Conservation (phyloP, 2,329 filamentous ascomycete genomes). For the Lomentospora prolificans region DNA sequence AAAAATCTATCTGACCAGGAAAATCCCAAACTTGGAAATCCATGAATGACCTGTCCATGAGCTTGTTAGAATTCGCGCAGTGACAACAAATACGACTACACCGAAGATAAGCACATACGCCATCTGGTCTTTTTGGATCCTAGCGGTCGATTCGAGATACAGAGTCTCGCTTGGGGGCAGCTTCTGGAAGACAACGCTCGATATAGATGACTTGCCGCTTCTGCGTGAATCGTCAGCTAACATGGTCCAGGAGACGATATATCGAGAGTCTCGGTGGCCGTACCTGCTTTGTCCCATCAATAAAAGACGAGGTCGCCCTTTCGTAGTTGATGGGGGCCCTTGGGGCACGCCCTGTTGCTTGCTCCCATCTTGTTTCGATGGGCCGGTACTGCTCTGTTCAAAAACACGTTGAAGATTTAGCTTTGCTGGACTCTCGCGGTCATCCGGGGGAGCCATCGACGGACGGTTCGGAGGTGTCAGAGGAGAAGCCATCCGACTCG, state of each 20-base stretch:
- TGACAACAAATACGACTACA: conserved; percentile 5
- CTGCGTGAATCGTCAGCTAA: conserved; percentile 35
- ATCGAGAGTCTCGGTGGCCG: not conserved
- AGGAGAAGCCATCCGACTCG: conserved; percentile 2
- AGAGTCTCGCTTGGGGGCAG: conserved; percentile 91
- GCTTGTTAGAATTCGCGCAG: conserved; percentile 13
- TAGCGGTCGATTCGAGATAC: conserved; percentile 88
- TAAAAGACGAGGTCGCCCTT: conserved; percentile 73
- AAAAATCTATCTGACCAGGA: conserved; percentile 82
- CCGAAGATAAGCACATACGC: conserved; percentile 50
- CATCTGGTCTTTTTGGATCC: conserved; percentile 90
- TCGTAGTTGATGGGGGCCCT: conserved; percentile 31
- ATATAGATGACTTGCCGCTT: conserved; percentile 96
- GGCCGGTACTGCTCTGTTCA: conserved; percentile 48
- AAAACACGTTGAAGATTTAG: conserved; percentile 55
- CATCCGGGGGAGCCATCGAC: not conserved
- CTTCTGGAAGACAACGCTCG: conserved; percentile 98
- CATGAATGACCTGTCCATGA: conserved; percentile 73
- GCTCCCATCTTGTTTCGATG: conserved; percentile 38
- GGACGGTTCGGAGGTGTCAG: not conserved
- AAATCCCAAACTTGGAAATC: conserved; percentile 99
- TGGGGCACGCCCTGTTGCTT: conserved; percentile 33
- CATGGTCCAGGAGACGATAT: not conserved
- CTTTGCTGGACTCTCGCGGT: conserved; percentile 30
- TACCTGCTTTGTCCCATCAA: conserved; percentile 95